Evolutionary conservation across 768 basidiomycete genomes (phyloP).

Genomic region (Grammothele lineata): DNA sequence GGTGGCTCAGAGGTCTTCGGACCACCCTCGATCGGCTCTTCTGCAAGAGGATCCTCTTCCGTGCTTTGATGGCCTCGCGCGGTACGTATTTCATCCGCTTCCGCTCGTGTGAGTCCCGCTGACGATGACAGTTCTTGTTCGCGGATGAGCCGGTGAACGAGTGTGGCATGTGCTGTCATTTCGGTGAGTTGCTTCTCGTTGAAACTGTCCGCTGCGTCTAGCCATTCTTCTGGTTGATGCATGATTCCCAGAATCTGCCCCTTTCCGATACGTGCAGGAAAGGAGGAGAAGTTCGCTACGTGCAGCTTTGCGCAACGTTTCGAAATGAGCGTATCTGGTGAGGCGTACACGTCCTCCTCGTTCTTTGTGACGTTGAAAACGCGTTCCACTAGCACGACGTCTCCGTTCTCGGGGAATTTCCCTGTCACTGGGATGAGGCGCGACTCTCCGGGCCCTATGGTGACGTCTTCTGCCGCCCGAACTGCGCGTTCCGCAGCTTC

Average conservation of each 20-base stretch:
- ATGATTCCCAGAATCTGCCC: slow-evolving; percentile 9
- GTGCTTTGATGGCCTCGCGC: too few relatives aligned
- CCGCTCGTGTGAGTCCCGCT: too few relatives aligned
- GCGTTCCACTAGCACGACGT: slow-evolving; percentile 3
- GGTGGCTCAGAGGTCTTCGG: slow-evolving; percentile 27
- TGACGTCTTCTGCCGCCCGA: too few relatives aligned
- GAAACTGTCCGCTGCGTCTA: slow-evolving; percentile 3
- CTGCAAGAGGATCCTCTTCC: slow-evolving; percentile 5
- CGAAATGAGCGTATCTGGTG: slow-evolving; percentile 4
- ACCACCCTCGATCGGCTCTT: slow-evolving; percentile 24
- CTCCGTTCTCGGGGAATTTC: background rate
- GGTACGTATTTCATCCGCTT: background rate
- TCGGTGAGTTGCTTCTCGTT: too few relatives aligned
- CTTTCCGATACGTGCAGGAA: background rate
- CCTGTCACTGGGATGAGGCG: too few relatives aligned
- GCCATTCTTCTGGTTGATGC: slow-evolving; percentile 1
- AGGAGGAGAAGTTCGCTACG: slow-evolving; percentile 9
- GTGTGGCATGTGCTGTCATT: too few relatives aligned
- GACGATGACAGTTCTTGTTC: too few relatives aligned
- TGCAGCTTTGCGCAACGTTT: background rate
- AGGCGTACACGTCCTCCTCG: background rate
- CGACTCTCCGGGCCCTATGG: too few relatives aligned
- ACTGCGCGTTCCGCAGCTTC: too few relatives aligned
- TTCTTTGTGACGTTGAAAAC: background rate
- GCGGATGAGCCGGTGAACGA: too few relatives aligned